phyloP scores from a whole-genome alignment of 306 rosid genomes.

The Astragalus membranaceus region DNA sequence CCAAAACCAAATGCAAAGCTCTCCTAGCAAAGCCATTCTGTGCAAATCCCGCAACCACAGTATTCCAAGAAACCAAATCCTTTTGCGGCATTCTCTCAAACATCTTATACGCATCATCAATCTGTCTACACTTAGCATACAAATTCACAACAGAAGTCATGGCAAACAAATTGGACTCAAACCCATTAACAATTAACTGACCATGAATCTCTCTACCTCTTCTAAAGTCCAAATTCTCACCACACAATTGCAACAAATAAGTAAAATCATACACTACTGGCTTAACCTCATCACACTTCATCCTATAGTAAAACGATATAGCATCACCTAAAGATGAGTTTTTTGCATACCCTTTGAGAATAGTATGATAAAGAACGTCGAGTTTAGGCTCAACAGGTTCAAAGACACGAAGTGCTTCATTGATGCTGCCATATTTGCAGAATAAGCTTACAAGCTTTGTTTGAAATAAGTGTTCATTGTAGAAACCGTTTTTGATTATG shows the following conservation, averaged over 20 bases:
- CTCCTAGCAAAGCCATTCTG: conserved; percentile 64
- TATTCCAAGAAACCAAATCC: conserved; percentile 86
- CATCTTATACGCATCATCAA: conserved; percentile 70
- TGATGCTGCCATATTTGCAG: conserved; percentile 54
- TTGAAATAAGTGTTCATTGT: conserved; percentile 59
- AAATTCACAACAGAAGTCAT: conserved; percentile 79
- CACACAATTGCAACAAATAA: conserved; percentile 69
- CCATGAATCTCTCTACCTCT: conserved; percentile 84
- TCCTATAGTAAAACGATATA: conserved; percentile 45
- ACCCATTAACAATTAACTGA: conserved; percentile 51
- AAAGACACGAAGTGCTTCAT: conserved; percentile 67
- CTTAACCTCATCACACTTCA: conserved; percentile 52
- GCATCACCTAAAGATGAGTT: conserved; percentile 43
- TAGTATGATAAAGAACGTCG: conserved; percentile 78
- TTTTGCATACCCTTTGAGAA: conserved; percentile 81
- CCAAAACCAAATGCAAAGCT: conserved; percentile 44
- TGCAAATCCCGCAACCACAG: conserved; percentile 63
- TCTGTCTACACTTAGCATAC: conserved; percentile 63
- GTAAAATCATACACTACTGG: conserved; percentile 85
- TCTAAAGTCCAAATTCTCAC: conserved; percentile 53
- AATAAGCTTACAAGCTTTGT: conserved; percentile 81
- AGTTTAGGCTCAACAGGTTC: conserved; percentile 51
- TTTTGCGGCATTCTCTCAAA: conserved; percentile 79
- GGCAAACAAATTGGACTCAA: conserved; percentile 61
- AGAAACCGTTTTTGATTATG: conserved; percentile 67